Base-by-base conservation (phyloP, 192 early-diverging fungal genomes). In the Podila verticillata region DNA sequence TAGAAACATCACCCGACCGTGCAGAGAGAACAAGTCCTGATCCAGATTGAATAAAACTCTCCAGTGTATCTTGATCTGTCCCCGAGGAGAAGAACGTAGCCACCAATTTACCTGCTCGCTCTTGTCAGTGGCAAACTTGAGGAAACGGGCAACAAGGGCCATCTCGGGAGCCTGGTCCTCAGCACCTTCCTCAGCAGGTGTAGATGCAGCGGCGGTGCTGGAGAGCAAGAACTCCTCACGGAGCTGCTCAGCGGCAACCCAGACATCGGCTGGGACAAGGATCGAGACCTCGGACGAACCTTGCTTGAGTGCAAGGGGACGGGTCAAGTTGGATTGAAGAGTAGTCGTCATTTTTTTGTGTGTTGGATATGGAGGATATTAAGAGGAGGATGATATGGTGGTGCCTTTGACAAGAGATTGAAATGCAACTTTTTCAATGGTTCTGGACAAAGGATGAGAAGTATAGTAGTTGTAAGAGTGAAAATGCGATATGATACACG, bases 231-330 rank as follows among this genome's bases (percentile, higher is more conserved):
- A 93, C 82, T 90, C 87, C 78, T 97, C 95, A 39, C 91, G 88
- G 68, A 96, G 81, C 64, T 91, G 91, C 82, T 97, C 96, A 66
- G 96, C 96, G 30, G 91, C 88, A 3, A 93, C 93, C 96, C 96
- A 97, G 70, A 94, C 90, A 81, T 91, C 87, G 61, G 91, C 87
- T 70, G 95, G 94, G 26, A 97, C 89, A 39, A 93, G 83, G 61
- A 97, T 90, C 22, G 94, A 89, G 67, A 95, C 85, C 81, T 97
- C 93, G 72, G 90, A 88, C 31, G 90, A 87, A 66, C 88, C 88
- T 77, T 93, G 91, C 87, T 92, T 94, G 82, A 96, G 83, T 66
- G 90, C 85, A 49, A 97, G 87, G 63, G 93, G 92, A 70, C 94
- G 90, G 51, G 77, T 80, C 58, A 72, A 30, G 57, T 70, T 80